Evolutionary conservation across 78 protist species (phyloP), one percentile per base, ranked within the genome.

Genomic region (Speleostelium caveatum): DNA sequence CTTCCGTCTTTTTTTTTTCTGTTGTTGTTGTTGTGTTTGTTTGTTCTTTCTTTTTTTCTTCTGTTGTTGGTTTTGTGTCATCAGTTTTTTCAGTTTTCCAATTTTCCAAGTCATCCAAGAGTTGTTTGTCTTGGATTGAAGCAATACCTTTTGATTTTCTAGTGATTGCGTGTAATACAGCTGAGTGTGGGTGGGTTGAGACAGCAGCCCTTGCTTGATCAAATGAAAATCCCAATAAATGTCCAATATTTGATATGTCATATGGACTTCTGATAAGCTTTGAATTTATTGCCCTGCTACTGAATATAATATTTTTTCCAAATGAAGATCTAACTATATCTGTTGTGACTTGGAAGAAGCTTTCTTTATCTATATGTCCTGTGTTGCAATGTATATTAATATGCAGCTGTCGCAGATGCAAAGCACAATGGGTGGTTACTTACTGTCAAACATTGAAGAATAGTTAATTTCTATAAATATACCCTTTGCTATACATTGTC

Each of bases 151-250:
- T 73, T 10, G 91, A 45, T 72, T 51, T 53, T 56, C 91, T 53
- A 21, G 80, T 65, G 4, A 71, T 16, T 28, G 72, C 91, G 21
- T 83, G 77, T n/a, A 83, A 33, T 10, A 83, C 53, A 8, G 79
- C 91, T 19, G 91, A 58, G 65, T 83, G 77, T 39, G 91, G 80
- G 17, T 69, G 38, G 33, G 51, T 83, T 42, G 61, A 63, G n/a
- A 69, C 80, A 22, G 91, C 21, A 3, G 71, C 67, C 30, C 59
- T 83, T 16, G 91, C 91, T 45, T 83, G 91, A 33, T 83, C 91
- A 51, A 69, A 69, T 59, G 77, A 39, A 53, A 83, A 55, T 35
- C 91, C 91, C 36, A 83, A 83, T 26, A 83, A 58, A 60, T 67
- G 79, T 22, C 77, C 91, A 36, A 45, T 72, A 35, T 83, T 83